Conservation (phyloP, 805 yeast species). For the Citeromyces matritensis region DNA sequence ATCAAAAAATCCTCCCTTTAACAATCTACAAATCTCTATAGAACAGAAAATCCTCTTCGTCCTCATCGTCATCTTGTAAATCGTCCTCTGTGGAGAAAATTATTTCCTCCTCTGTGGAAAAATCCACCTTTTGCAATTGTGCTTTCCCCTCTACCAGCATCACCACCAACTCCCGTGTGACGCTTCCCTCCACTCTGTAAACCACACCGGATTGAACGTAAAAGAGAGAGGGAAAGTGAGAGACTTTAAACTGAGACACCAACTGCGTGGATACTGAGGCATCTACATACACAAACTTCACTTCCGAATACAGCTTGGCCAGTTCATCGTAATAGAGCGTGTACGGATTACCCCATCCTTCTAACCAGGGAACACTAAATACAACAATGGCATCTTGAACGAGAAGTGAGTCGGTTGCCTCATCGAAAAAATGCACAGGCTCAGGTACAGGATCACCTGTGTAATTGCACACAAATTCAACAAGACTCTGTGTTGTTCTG, state of each 20-base stretch:
- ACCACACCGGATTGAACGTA: constrained; percentile 2
- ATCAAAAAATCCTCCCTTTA: constrained; percentile 7
- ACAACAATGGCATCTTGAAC: constrained; percentile 12
- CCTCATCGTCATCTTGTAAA: constrained; percentile 7
- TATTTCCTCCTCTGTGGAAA: constrained; percentile 5
- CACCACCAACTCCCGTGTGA: constrained; percentile 10
- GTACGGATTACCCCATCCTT: constrained; percentile 15
- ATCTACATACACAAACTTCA: constrained; percentile 18
- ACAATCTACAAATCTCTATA: constrained; percentile 1
- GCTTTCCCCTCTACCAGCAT: constrained; percentile 15
- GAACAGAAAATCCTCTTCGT: constrained; percentile 9
- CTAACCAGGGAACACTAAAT: constrained; percentile 21
- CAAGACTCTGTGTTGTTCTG: too few species aligned
- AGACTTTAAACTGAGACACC: constrained; percentile 11
- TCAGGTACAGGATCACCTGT: too few species aligned
- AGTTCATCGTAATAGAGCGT: constrained; percentile 15
- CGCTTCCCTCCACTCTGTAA: constrained; percentile 6
- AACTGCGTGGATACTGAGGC: constrained; percentile 12
- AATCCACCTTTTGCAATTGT: constrained; percentile 7
- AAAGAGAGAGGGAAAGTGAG: constrained; percentile 15
- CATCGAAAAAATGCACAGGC: too few species aligned
- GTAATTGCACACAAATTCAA: too few species aligned
- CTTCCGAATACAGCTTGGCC: constrained; percentile 11
- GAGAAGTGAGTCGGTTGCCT: neutral
- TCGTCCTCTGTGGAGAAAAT: too few species aligned